A percentile compares a stretch with the other conserved stretches of the same genome.
These are phyloP conservation scores for Fusarium xyrophilum DNA, from an alignment of 2,329 filamentous ascomycete species.

Conservation along the genomic window DNA sequence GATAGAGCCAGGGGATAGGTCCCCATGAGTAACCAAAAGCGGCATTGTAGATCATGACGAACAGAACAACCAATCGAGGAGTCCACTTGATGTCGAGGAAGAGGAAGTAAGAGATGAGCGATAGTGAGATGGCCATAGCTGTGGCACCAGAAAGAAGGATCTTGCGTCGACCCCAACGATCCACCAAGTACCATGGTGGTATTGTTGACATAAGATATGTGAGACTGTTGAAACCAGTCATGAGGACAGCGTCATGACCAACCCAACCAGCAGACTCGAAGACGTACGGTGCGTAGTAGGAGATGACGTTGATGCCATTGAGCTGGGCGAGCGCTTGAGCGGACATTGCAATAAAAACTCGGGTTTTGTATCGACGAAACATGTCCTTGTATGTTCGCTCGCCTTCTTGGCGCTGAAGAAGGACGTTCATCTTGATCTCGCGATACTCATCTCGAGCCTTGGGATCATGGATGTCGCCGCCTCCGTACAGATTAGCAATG, in stretches of 20 bases:
- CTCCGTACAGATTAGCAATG: constrained; percentile 95
- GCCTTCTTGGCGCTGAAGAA: constrained; percentile 91
- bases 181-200: constrained; percentile 96
- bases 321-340: constrained; percentile 94
- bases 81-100: constrained; percentile 82
- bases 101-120: constrained; percentile 92
- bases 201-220: constrained; percentile 92
- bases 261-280: constrained; percentile 98
- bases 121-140: constrained; percentile 87
- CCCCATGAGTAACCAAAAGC: constrained; percentile 96
- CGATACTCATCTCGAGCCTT: constrained; percentile 96
- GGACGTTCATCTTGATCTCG: constrained; percentile 98
- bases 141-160: constrained; percentile 91
- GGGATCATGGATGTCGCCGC: constrained; percentile 90
- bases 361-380: constrained; percentile 90
- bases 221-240: constrained; percentile 94
- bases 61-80: constrained; percentile 84
- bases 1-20: constrained; percentile 97
- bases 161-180: constrained; percentile 85
- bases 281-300: constrained; percentile 95
- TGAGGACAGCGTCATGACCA: constrained; percentile 88
- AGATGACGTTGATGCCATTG: constrained; percentile 99
- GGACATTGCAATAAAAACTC: constrained; percentile 98
- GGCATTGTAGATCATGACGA: constrained; percentile 98
- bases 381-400: constrained; percentile 91